Evolutionary conservation across 345 rosid species (phyloP).

Genomic region (Citrus hindsii): DNA sequence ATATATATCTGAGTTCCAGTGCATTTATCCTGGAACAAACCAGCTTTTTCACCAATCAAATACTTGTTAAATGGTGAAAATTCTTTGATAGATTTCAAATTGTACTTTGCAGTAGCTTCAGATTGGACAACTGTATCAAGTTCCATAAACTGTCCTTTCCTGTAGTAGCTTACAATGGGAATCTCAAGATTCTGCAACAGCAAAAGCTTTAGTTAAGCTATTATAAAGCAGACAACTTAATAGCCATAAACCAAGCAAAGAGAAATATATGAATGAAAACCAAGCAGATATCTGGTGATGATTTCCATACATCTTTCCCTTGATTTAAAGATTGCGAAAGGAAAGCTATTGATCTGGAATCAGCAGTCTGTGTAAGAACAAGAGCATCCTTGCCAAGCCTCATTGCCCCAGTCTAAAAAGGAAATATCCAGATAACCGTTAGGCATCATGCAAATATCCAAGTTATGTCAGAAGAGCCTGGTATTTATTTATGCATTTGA

Average conservation of each 20-base stretch:
- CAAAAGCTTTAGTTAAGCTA: background rate
- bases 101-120: constrained; percentile 30
- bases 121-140: constrained; percentile 22
- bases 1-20: constrained; percentile 34
- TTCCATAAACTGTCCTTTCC: constrained; percentile 32
- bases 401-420: constrained; percentile 36
- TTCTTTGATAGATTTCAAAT: constrained; percentile 27
- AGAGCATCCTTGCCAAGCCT: constrained; percentile 36
- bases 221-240: background rate
- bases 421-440: constrained; percentile 3
- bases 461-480: background rate
- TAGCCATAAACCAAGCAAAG: background rate
- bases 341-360: constrained; percentile 38
- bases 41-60: constrained; percentile 37
- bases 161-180: constrained; percentile 34
- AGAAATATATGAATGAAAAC: background rate
- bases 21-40: constrained; percentile 17
- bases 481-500: background rate
- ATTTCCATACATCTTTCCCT: constrained; percentile 28
- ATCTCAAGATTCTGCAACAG: constrained; percentile 33
- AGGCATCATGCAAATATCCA: background rate
- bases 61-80: constrained; percentile 38
- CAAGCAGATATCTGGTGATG: background rate
- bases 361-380: constrained; percentile 34
- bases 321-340: constrained; percentile 38